phyloP scores from a whole-genome alignment of 208 protist genomes.

The Leishmania turanica region DNA sequence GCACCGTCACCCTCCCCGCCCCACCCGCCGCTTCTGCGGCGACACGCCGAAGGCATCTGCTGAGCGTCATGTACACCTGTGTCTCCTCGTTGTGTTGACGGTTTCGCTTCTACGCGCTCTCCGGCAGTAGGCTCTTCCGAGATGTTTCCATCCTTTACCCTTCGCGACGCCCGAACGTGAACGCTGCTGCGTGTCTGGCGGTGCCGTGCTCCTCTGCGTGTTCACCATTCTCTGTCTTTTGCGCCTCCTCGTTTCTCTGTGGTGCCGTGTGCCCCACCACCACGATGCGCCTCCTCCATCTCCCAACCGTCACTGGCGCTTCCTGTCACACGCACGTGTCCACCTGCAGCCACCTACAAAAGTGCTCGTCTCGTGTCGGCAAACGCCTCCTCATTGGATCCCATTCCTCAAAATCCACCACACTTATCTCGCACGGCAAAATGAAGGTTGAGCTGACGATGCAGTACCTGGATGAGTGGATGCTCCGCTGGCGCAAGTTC shows the following conservation, averaged over 20 bases:
- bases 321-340: neutral
- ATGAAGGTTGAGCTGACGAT: slow-evolving; percentile 89
- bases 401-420: neutral
- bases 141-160: neutral
- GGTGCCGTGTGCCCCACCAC: neutral
- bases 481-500: slow-evolving; percentile 91
- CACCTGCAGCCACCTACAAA: neutral
- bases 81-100: neutral
- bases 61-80: neutral
- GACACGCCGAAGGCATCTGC: neutral
- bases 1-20: neutral
- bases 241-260: slow-evolving; percentile 1
- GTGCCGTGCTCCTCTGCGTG: neutral
- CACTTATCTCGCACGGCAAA: slow-evolving; percentile 1
- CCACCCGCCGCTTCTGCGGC: neutral
- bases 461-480: slow-evolving; percentile 92
- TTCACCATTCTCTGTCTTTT: neutral
- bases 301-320: neutral
- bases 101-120: neutral
- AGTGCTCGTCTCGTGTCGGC: neutral
- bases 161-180: neutral
- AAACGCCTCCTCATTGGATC: neutral
- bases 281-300: neutral
- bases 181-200: neutral
- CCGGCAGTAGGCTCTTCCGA: neutral